A percentile compares a stretch with the other conserved stretches of the same genome.
Conservation (phyloP, 1,284 basidiomycete species). For the Trametes sp. region DNA sequence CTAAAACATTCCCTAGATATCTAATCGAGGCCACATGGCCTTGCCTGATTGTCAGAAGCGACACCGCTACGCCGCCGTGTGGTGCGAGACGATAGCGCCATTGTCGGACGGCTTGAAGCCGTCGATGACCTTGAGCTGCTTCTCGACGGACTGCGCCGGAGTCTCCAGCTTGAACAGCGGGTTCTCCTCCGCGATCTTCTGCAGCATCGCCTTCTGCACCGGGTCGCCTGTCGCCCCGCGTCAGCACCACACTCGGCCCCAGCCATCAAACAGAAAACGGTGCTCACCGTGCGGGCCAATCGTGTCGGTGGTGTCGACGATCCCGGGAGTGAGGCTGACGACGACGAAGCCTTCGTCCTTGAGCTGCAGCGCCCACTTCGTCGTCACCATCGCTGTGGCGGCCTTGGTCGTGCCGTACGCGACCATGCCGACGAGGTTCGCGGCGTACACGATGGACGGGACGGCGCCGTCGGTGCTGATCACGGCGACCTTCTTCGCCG, state of each 20-base stretch:
- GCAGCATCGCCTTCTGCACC: not conserved
- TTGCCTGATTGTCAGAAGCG: too few relatives aligned
- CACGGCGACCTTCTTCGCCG: constrained; percentile 47
- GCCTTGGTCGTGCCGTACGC: constrained; percentile 49
- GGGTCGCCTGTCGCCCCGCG: not conserved
- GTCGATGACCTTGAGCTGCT: constrained; percentile 41
- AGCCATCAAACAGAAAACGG: not conserved
- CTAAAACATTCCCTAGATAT: too few relatives aligned
- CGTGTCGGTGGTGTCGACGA: constrained; percentile 41
- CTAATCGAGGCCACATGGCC: too few relatives aligned
- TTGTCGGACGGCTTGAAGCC: constrained; percentile 38
- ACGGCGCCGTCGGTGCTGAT: constrained; percentile 44
- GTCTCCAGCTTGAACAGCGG: constrained; percentile 31
- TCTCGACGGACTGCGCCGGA: constrained; percentile 41
- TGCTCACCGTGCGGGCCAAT: not conserved
- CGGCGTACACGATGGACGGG: constrained; percentile 34
- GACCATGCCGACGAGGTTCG: constrained; percentile 19
- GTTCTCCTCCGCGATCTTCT: not conserved
- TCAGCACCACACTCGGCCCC: not conserved
- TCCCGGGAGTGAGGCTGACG: constrained; percentile 46
- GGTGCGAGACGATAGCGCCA: constrained; percentile 28
- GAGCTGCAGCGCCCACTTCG: constrained; percentile 47
- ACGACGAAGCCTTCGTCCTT: constrained; percentile 47
- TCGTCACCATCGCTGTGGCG: constrained; percentile 48
- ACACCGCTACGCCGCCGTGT: too few relatives aligned